Evolutionary conservation across 352 stramenopile species (phyloP), one percentile per base, ranked within the genome.

Genomic region (Phytopythium mirpurense): DNA sequence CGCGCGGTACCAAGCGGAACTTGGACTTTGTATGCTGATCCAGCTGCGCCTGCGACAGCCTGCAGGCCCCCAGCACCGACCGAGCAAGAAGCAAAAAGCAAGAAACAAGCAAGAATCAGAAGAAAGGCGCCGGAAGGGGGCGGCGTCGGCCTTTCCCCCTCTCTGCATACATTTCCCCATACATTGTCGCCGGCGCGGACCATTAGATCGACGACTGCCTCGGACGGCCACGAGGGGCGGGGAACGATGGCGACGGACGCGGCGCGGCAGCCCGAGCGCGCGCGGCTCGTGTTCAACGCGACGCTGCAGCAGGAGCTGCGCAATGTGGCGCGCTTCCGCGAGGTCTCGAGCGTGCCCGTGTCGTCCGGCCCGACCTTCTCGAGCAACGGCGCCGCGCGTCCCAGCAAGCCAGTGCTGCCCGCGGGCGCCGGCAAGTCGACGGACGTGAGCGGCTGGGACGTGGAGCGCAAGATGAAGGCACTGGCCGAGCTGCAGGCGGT

Each of bases 381-480:
- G 24, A 76, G 55, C 55, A 76, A 73, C 57, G 63, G 62, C 47
- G 68, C 68, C 29, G 63, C 70, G 62, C 57, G 67, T 0, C 63
- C 68, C 36, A 67, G 57, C 42, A 70, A 69, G 53, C 58, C 68
- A 15, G 68, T 77, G 57, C 54, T 68, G 47, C 56, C 73, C 52
- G 68, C 63, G 45, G 63, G 54, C 16, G 62, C 52, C 24, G 62
- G 63, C 7, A 72, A 67, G 50, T 67, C 74, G 6, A 72, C 70
- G 10, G 78, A 90, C 26, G 43, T 85, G 12, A 81, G 81, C 37
- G 82, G 78, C 6, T 93, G 83, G 83, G 84, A 83, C 38, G 62
- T 90, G 29, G 83, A 93, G 62, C 86, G 86, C 60, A 91, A 93
- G 58, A 79, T 90, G 62, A 48, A 78, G 46, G 51, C 74, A 36